Evolutionary conservation across 2,329 filamentous ascomycete genomes (phyloP), one percentile per base, ranked within the genome.

Genomic region (Diaporthe ampelina): DNA sequence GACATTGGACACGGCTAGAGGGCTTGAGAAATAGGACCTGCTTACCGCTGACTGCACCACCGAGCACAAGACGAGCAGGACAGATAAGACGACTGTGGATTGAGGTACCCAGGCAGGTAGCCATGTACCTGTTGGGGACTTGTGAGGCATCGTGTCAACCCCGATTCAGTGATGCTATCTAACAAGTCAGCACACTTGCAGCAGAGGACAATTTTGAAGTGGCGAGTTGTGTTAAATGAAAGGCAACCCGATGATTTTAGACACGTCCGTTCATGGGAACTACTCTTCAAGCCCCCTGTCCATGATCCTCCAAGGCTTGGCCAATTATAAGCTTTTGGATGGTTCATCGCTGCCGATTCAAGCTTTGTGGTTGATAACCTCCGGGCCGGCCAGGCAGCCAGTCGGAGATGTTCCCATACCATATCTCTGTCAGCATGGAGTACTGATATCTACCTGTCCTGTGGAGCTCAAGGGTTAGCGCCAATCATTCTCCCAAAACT

Each of bases 91-190:
- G 17, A 78, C 17, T 0, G 84, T 86, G 4, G 83, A 85, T 77
- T 86, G 80, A 26, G 86, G 85, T 7, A 86, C 84, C 84, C 83
- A 86, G 3, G 86, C 84, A 56, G 86, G 85, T 74, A 87, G 77
- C 86, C 85, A 87, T 4, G 85, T 87, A 15, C 85, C 85, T 10
- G 85, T 86, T 8, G 74, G 73, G 9, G 83, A 80, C 72, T 79
- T 82, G 61, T 76, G 76, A 72, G 84, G 72, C 82, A 85, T 85
- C 45, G 76, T 77, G 54, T 45, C 37, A 3, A 24, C 3, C 1
- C 3, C 13, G 19, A 40, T 57, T 7, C 2, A 8, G 11, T 21
- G 19, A 29, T 40, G 11, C n/a, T 21, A 15, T 0, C 11, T 40
- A 24, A 19, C 6, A n/a, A 59, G 35, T 6, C 9, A 40, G 29